Conservation (phyloP, 139 green algal species). For the Zygnema circumcarinatum region DNA sequence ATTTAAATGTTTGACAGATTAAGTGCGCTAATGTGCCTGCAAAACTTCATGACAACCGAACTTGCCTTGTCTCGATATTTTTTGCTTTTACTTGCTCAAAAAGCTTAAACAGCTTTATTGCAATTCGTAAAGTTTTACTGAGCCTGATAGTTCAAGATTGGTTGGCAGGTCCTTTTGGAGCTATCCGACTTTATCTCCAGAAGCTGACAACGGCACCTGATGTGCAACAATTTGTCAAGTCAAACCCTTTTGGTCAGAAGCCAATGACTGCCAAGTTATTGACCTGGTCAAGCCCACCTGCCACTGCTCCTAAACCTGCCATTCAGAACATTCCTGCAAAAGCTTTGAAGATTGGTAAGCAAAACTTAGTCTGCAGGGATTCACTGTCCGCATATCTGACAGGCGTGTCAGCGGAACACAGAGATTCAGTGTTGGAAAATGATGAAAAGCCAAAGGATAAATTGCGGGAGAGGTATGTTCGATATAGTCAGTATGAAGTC, state of each 20-base stretch:
- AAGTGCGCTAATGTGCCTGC: neutral
- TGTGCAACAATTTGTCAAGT: neutral
- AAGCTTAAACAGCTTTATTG: neutral
- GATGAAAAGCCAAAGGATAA: neutral
- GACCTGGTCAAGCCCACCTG: neutral
- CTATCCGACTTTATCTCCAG: neutral
- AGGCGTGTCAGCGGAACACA: neutral
- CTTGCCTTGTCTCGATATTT: conserved; percentile 5
- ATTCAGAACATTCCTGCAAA: neutral
- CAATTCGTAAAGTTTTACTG: too few species aligned
- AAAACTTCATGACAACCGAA: neutral
- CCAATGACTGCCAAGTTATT: neutral
- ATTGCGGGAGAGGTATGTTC: neutral
- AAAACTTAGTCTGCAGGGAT: too few species aligned
- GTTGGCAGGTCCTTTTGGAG: conserved; percentile 15
- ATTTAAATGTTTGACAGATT: too few species aligned
- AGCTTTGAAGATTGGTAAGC: too few species aligned
- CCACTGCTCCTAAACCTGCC: neutral
- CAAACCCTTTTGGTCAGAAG: neutral
- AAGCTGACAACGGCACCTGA: neutral
- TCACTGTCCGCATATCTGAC: neutral
- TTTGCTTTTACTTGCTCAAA: neutral
- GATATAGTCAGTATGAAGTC: neutral
- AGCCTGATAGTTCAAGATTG: neutral
- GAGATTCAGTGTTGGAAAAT: neutral